Conservation (phyloP, 139 green algal genomes). For the Astrephomene gubernaculifera region DNA sequence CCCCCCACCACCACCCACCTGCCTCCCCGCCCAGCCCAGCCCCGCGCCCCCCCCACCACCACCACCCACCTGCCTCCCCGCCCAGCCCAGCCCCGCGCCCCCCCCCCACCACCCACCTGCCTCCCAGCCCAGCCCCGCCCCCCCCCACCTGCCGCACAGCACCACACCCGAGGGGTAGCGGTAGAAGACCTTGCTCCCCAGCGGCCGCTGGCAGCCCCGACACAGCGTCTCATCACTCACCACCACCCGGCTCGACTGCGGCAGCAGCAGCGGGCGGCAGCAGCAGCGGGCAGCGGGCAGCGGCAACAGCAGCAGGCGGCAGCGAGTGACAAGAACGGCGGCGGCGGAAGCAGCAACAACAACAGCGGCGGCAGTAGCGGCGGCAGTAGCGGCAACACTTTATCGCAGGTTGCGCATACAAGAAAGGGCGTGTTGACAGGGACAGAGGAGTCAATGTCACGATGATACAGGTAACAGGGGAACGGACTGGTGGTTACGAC, state of each 20-base stretch:
- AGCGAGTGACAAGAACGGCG: not conserved
- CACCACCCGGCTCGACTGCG: slow-evolving; percentile 10
- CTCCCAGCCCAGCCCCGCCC: not conserved
- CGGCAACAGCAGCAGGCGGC: not conserved
- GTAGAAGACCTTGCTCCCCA: slow-evolving; percentile 53
- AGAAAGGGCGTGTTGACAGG: too few relatives aligned
- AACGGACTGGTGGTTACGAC: not conserved
- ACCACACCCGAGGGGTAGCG: slow-evolving; percentile 54
- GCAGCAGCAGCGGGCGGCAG: not conserved
- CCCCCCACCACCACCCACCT: not conserved
- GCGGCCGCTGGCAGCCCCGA: slow-evolving; percentile 50
- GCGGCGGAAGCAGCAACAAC: not conserved
- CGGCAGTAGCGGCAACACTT: not conserved
- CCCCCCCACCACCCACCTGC: not conserved
- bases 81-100: not conserved
- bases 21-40: not conserved
- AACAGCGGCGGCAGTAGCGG: not conserved
- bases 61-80: not conserved
- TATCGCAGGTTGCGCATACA: too few relatives aligned
- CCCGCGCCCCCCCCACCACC: not conserved
- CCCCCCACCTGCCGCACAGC: slow-evolving; percentile 48
- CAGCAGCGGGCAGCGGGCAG: not conserved
- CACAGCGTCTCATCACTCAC: slow-evolving; percentile 59
- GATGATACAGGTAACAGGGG: not conserved
- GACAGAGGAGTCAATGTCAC: too few relatives aligned